Percentiles rank a stretch among this genome's conserved stretches.
These are phyloP conservation scores for Epichloe festucae DNA, from an alignment of 2,329 filamentous ascomycete genomes.

Conservation along the genomic window DNA sequence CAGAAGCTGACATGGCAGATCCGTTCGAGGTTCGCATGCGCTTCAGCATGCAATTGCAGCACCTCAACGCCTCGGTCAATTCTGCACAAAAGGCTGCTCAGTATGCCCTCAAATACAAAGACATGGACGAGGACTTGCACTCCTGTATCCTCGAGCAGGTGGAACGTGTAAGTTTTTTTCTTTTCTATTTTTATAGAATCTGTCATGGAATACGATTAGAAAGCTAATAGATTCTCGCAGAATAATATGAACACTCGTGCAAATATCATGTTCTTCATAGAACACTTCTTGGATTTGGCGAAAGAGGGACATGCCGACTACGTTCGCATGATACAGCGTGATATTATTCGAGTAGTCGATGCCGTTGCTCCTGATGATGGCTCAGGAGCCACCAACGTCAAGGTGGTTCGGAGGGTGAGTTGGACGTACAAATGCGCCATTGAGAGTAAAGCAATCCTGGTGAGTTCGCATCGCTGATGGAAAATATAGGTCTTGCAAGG, in stretches of 20 bases:
- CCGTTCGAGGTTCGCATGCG: constrained; percentile 98
- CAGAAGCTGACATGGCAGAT: constrained; percentile 42
- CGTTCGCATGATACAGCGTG: constrained; percentile 85
- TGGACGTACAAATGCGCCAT: no score
- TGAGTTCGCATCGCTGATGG: background rate
- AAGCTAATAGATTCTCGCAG: constrained; percentile 23
- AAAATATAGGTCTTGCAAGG: constrained; percentile 48
- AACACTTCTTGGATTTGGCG: constrained; percentile 82
- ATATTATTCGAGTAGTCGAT: constrained; percentile 84
- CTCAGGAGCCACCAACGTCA: constrained; percentile 83
- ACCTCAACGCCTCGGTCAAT: constrained; percentile 79
- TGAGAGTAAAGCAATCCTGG: no score
- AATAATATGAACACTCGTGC: constrained; percentile 94
- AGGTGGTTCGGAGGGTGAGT: constrained; percentile 70
- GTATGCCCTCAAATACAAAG: constrained; percentile 86
- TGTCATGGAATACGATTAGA: background rate
- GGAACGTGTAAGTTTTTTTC: constrained; percentile 47
- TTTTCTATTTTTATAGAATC: background rate
- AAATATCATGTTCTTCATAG: constrained; percentile 99
- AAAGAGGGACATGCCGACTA: constrained; percentile 67
- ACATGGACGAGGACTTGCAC: constrained; percentile 94
- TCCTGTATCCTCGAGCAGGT: constrained; percentile 95
- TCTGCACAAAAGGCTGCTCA: constrained; percentile 86
- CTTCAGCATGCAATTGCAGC: constrained; percentile 81
- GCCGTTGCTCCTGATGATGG: constrained; percentile 80